Evolutionary conservation across 306 rosid genomes (phyloP).

Genomic region (Luffa acutangula): DNA sequence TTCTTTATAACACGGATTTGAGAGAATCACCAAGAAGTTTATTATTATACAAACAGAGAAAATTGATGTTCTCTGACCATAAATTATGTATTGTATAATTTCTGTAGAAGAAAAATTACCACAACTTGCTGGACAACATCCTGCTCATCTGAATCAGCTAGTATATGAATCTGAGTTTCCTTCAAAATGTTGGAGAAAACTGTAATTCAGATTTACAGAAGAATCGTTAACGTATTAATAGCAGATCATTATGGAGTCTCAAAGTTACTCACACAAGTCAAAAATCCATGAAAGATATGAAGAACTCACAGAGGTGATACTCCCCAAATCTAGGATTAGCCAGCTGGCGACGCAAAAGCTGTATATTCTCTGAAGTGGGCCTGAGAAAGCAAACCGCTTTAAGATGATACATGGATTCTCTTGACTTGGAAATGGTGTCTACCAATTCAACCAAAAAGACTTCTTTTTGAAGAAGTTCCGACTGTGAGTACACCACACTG

Average conservation of each 20-base stretch:
- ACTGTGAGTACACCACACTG: slow-evolving; percentile 87
- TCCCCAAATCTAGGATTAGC: slow-evolving; percentile 87
- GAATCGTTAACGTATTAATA: slow-evolving; percentile 37
- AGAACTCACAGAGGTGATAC: slow-evolving; percentile 76
- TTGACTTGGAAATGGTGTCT: slow-evolving; percentile 69
- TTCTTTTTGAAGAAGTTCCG: slow-evolving; percentile 87
- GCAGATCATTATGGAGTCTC: not conserved
- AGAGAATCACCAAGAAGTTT: not conserved
- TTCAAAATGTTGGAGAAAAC: slow-evolving; percentile 97
- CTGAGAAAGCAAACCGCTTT: slow-evolving; percentile 84
- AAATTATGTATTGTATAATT: not conserved
- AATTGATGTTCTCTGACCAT: not conserved
- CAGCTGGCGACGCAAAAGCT: slow-evolving; percentile 65
- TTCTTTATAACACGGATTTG: not conserved
- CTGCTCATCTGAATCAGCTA: slow-evolving; percentile 95
- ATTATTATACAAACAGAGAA: not conserved
- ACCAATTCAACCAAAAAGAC: slow-evolving; percentile 87
- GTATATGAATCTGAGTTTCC: slow-evolving; percentile 78
- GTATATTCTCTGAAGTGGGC: slow-evolving; percentile 79
- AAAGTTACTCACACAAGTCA: not conserved
- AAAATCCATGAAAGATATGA: not conserved
- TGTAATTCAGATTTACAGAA: slow-evolving; percentile 49
- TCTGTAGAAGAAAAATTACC: slow-evolving; percentile 35
- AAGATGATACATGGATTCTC: slow-evolving; percentile 85
- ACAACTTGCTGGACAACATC: slow-evolving; percentile 93